These are phyloP conservation scores for Hypoxylon sp. DNA, from an alignment of 2,329 filamentous ascomycete genomes.

Conservation along the genomic window DNA sequence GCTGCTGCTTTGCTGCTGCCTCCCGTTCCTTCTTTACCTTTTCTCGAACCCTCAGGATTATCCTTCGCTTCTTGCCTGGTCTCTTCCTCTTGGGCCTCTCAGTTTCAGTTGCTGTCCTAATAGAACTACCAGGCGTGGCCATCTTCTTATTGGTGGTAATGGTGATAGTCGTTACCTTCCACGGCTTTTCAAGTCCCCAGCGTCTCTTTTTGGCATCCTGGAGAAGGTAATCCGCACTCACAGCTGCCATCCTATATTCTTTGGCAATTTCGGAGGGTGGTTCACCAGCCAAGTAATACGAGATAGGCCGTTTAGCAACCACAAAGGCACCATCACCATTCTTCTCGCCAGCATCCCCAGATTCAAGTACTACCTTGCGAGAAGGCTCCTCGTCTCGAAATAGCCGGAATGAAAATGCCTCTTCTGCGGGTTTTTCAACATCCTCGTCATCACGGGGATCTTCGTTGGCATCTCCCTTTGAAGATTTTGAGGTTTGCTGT, in stretches of 20 bases:
- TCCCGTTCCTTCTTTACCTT: constrained; percentile 61
- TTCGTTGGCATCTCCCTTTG: constrained; percentile 30
- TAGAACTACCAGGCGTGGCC: neutral
- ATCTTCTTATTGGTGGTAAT: constrained; percentile 52
- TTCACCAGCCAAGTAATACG: constrained; percentile 64
- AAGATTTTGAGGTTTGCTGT: constrained; percentile 32
- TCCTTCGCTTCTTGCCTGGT: constrained; percentile 72
- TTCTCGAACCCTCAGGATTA: constrained; percentile 64
- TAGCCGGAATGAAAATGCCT: constrained; percentile 71
- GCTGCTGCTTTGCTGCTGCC: constrained; percentile 58
- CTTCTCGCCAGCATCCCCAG: constrained; percentile 58
- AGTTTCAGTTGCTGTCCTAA: constrained; percentile 10
- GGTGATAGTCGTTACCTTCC: constrained; percentile 66
- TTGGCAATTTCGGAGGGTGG: constrained; percentile 57
- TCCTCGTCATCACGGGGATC: constrained; percentile 37
- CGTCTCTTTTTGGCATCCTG: constrained; percentile 59
- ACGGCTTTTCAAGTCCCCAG: constrained; percentile 74
- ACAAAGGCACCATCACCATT: constrained; percentile 60
- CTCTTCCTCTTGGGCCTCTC: constrained; percentile 59
- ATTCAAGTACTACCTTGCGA: constrained; percentile 65
- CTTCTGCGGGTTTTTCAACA: constrained; percentile 51
- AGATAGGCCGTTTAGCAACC: constrained; percentile 59
- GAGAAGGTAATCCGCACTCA: constrained; percentile 68
- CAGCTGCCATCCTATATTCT: constrained; percentile 63
- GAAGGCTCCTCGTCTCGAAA: constrained; percentile 65